Percentiles rank a stretch among this genome's conserved stretches.
These are phyloP conservation scores for Penicillium lagena DNA, from an alignment of 495 filamentous ascomycete genomes.

Conservation along the genomic window DNA sequence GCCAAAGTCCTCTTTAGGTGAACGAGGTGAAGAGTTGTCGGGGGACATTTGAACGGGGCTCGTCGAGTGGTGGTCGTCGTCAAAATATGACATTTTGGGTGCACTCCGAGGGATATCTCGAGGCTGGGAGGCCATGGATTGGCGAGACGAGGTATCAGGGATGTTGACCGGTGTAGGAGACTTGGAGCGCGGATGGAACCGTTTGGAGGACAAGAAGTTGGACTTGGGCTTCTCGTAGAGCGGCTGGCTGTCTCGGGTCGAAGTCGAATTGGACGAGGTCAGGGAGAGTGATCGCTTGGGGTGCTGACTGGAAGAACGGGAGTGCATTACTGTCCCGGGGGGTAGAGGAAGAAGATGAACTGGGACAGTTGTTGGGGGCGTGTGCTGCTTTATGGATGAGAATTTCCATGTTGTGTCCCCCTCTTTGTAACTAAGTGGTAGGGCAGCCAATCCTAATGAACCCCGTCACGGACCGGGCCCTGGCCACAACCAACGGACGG, in stretches of 20 bases:
- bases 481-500: too few species aligned
- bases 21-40: slow-evolving; percentile 8
- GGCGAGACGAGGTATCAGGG: slow-evolving; percentile 3
- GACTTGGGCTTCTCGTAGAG: slow-evolving; percentile 12
- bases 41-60: slow-evolving; percentile 18
- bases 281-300: slow-evolving; percentile 18
- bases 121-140: slow-evolving; percentile 9
- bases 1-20: slow-evolving; percentile 9
- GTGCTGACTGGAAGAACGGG: slow-evolving; percentile 9
- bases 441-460: too few species aligned
- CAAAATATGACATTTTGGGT: slow-evolving; percentile 11
- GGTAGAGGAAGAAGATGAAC: too few species aligned
- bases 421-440: too few species aligned
- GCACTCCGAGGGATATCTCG: slow-evolving; percentile 18
- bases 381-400: too few species aligned
- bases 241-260: slow-evolving; percentile 10
- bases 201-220: slow-evolving; percentile 10
- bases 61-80: slow-evolving; percentile 8
- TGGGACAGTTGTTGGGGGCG: too few species aligned
- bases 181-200: slow-evolving; percentile 12
- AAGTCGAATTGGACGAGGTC: slow-evolving; percentile 16
- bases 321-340: slow-evolving; percentile 11
- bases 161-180: slow-evolving; percentile 15
- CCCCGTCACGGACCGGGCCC: too few species aligned
- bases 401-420: too few species aligned